Percentiles rank a stretch among this genome's conserved stretches.
phyloP scores from a whole-genome alignment of 2,329 filamentous ascomycete species.

The Daldinia sp. region DNA sequence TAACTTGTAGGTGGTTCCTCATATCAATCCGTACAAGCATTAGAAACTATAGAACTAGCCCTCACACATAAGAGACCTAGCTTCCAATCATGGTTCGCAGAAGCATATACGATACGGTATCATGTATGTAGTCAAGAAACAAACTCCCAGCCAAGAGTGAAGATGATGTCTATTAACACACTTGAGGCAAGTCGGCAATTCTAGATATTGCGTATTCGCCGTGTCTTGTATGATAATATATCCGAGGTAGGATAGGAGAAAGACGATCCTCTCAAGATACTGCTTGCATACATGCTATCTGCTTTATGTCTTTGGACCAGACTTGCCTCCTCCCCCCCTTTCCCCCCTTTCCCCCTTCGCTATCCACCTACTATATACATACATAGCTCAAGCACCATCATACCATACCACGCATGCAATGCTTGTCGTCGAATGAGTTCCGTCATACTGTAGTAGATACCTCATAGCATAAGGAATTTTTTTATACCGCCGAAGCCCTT shows the following conservation, averaged over 20 bases:
- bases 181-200: background rate
- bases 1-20: background rate
- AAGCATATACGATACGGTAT: background rate
- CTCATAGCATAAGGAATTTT: background rate
- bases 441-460: background rate
- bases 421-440: background rate
- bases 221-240: background rate
- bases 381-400: slow-evolving; percentile 1
- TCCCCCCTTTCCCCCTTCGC: background rate
- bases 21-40: background rate
- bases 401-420: background rate
- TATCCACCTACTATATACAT: slow-evolving; percentile 4
- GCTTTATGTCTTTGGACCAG: background rate
- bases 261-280: background rate
- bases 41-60: background rate
- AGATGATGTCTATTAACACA: slow-evolving; percentile 33
- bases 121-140: background rate
- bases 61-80: background rate
- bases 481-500: background rate
- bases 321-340: background rate
- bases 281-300: background rate
- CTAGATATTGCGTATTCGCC: background rate
- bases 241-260: background rate
- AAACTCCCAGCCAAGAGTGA: slow-evolving; percentile 17
- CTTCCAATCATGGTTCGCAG: background rate